Percentiles rank a stretch among this genome's conserved stretches.
Conservation (phyloP, 495 filamentous ascomycete species). For the Aspergillus saccharolyticus region DNA sequence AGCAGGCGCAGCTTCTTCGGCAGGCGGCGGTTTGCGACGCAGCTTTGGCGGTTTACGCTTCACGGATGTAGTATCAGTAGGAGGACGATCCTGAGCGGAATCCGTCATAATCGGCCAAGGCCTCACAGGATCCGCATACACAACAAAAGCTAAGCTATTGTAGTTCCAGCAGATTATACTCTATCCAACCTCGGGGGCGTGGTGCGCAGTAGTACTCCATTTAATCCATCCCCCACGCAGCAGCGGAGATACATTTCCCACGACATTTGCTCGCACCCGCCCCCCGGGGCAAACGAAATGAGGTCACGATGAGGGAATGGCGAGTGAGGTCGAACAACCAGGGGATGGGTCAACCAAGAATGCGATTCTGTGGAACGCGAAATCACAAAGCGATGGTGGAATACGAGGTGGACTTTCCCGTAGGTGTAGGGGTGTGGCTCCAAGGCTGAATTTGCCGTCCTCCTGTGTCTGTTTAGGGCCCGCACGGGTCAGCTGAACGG, state of each 20-base stretch:
- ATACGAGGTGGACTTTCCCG: neutral
- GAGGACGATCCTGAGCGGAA: neutral
- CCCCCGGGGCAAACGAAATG: too few relatives aligned
- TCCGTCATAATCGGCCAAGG: neutral
- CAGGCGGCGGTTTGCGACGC: neutral
- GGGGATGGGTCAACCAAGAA: neutral
- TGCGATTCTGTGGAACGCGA: neutral
- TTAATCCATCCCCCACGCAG: neutral
- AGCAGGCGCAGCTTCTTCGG: neutral
- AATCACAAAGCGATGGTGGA: too few relatives aligned
- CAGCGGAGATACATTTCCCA: neutral
- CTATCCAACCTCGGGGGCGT: too few relatives aligned
- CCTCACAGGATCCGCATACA: too few relatives aligned
- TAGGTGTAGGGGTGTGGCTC: too few relatives aligned
- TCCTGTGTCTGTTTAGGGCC: too few relatives aligned
- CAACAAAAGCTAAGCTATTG: too few relatives aligned
- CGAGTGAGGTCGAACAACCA: neutral
- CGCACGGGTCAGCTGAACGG: too few relatives aligned
- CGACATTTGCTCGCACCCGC: neutral
- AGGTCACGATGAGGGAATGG: neutral
- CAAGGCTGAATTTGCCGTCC: too few relatives aligned
- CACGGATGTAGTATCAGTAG: neutral
- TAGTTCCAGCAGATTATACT: too few relatives aligned
- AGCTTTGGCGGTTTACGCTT: neutral
- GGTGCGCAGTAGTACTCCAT: too few relatives aligned